Base-by-base conservation (phyloP, 805 yeast species). In the Starmerella apis region DNA sequence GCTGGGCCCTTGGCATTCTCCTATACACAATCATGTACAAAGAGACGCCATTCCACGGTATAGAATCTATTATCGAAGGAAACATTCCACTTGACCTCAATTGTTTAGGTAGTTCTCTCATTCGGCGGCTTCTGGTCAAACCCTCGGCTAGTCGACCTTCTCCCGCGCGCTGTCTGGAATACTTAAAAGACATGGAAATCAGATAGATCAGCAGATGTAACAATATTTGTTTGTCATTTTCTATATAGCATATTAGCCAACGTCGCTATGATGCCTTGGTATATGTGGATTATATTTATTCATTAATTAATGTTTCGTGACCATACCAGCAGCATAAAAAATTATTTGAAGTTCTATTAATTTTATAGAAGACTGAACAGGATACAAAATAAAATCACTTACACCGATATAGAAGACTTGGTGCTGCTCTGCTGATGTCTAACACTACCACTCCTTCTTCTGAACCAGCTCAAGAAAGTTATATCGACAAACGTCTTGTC, bases 1-100 rank as follows among this genome's bases (percentile, higher is more conserved):
- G 88, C 2, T 92, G 98, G 98, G 95, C 97, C 0, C 72, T 90
- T 62, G 98, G 98, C 2, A 84, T 92, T 20, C 69, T 92, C 50
- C 69, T 92, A 20, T 92, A 88, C 67, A 92, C 96, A 0, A 76
- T 92, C 61, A 73, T 90, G 6, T 92, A 83, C 71, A 86, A 88
- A 63, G 97, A 92, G 63, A 88, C 90, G 60, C 98, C 98, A 8
- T 92, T 90, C 61, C 86, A 86, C 65, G 87, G 86, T 63, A 94
- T 88, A 44, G 96, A 90, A 65, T 97, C 88, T 64, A 92, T 92
- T 48, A 78, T 88, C 78, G 95, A 86, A 57, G 95, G 94, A 1
- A 88, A 82, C 43, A 67, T 88, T 3, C 54, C 49, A 5, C 32
- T 13, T 8, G 27, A 43, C 2, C 14, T 31, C 13, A 14, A 37